These are phyloP conservation scores for Cylindrodendrum hubeiense DNA, from an alignment of 2,329 filamentous ascomycete species.

Conservation along the genomic window DNA sequence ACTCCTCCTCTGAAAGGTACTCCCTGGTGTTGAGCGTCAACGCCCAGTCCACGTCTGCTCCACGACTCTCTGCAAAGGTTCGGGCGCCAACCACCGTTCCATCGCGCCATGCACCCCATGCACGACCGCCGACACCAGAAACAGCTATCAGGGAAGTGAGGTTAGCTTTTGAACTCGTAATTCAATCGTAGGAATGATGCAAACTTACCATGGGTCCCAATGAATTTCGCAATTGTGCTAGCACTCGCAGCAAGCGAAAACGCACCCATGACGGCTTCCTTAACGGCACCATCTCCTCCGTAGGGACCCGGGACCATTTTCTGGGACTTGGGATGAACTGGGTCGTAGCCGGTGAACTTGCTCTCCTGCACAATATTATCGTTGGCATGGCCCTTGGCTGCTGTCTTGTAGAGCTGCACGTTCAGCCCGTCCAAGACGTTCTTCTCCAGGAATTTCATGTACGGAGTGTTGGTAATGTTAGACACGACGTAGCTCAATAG, in stretches of 20 bases:
- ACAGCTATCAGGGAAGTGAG: constrained; percentile 10
- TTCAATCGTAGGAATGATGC: neutral
- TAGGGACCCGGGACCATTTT: constrained; percentile 14
- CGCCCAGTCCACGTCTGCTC: constrained; percentile 26
- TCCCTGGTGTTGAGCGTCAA: constrained; percentile 33
- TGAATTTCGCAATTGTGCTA: constrained; percentile 26
- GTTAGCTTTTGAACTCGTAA: neutral
- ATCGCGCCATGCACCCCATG: constrained; percentile 5
- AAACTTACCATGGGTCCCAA: constrained; percentile 23
- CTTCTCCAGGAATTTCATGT: constrained; percentile 30
- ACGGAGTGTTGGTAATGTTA: constrained; percentile 29
- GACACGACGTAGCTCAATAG: constrained; percentile 29
- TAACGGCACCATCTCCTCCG: constrained; percentile 34
- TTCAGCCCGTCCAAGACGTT: constrained; percentile 27
- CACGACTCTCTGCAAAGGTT: constrained; percentile 5
- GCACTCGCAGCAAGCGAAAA: constrained; percentile 34
- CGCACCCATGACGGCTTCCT: constrained; percentile 32
- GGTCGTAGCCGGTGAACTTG: constrained; percentile 15
- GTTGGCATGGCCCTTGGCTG: constrained; percentile 3
- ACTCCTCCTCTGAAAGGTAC: constrained; percentile 13
- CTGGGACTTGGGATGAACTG: constrained; percentile 5
- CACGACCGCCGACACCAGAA: constrained; percentile 13
- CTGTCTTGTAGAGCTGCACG: constrained; percentile 27
- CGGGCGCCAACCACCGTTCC: constrained; percentile 27
- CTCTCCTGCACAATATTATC: constrained; percentile 35